These are phyloP conservation scores for Populus tomentosa DNA, from an alignment of 441 rosid genomes.

Conservation along the genomic window DNA sequence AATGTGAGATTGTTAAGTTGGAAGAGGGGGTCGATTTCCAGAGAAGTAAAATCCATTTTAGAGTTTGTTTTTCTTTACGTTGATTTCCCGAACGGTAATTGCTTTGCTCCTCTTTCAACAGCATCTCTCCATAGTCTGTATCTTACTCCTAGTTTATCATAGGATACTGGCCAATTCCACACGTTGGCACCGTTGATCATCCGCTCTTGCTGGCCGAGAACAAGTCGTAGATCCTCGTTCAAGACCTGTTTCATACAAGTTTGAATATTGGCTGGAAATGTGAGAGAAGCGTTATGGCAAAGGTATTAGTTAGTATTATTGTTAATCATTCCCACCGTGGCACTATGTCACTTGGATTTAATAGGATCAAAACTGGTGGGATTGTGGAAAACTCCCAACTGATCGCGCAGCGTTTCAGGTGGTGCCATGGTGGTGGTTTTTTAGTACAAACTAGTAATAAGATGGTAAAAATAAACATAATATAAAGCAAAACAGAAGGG, in stretches of 20 bases:
- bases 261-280: not conserved
- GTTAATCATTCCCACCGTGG: no score
- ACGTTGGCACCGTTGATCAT: conserved; percentile 82
- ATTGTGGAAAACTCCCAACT: not conserved
- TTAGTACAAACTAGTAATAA: not conserved
- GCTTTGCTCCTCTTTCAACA: conserved; percentile 60
- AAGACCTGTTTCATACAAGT: conserved; percentile 49
- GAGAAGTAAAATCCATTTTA: conserved; percentile 16
- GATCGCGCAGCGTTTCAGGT: not conserved
- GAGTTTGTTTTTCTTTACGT: conserved; percentile 28
- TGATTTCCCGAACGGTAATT: conserved; percentile 53
- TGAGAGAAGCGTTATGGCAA: not conserved
- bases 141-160: conserved; percentile 90
- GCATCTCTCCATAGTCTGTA: conserved; percentile 85
- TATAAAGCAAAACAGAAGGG: not conserved
- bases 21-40: not conserved
- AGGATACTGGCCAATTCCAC: conserved; percentile 84
- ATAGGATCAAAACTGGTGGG: not conserved
- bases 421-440: not conserved
- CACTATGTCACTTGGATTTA: no score
- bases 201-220: conserved; percentile 82
- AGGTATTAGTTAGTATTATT: not conserved
- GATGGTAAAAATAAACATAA: not conserved
- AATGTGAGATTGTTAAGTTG: not conserved
- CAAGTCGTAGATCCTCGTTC: conserved; percentile 84